Evolutionary conservation across 129 eudicot genomes (phyloP).

Genomic region (Pittosporum tobira): DNA sequence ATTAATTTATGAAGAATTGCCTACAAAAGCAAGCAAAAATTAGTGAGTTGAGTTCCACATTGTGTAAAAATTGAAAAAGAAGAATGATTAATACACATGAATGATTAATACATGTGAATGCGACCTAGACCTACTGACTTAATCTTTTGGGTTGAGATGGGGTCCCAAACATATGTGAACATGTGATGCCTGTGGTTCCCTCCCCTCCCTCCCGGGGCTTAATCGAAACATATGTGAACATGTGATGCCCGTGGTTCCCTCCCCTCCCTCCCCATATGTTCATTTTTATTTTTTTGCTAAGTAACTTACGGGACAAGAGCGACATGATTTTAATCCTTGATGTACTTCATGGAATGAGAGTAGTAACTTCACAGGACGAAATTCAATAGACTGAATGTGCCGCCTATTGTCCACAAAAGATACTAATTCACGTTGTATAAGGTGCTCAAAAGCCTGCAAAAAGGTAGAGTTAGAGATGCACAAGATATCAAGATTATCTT

Average conservation of each 20-base stretch:
- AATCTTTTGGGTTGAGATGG: too few species aligned
- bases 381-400: conserved; percentile 62
- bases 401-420: conserved; percentile 65
- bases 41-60: too few species aligned
- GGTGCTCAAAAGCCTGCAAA: conserved; percentile 91
- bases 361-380: conserved; percentile 70
- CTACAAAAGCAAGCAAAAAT: conserved; percentile 28
- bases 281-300: neutral
- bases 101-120: too few species aligned
- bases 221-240: too few species aligned
- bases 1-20: conserved; percentile 53
- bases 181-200: too few species aligned
- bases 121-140: too few species aligned
- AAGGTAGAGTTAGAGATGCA: neutral
- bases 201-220: too few species aligned
- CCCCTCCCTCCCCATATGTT: too few species aligned
- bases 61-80: too few species aligned
- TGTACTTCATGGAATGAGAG: conserved; percentile 51
- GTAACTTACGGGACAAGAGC: conserved; percentile 67
- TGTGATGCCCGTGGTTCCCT: too few species aligned
- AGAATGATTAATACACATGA: neutral
- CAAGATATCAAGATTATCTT: neutral
- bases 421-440: conserved; percentile 55
- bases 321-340: conserved; percentile 59
- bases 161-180: too few species aligned